These are phyloP conservation scores for Fusarium illudens DNA, from an alignment of 2,329 filamentous ascomycete genomes.

Conservation along the genomic window DNA sequence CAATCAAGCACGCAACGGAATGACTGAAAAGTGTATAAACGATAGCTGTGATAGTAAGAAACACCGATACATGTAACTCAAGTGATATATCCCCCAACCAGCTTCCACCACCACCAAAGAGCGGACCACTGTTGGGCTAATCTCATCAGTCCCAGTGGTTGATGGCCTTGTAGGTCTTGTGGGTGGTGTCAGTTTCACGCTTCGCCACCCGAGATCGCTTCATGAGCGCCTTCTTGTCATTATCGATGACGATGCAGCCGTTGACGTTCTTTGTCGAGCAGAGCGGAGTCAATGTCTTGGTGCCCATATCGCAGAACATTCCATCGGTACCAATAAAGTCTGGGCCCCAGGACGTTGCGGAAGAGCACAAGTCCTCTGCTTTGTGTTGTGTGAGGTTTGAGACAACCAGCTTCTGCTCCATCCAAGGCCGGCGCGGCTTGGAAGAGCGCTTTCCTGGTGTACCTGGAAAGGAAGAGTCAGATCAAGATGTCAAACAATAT, in stretches of 20 bases:
- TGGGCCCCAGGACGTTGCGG: background rate
- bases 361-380: background rate
- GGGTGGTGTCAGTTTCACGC: background rate
- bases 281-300: background rate
- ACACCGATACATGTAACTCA: background rate
- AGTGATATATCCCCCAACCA: background rate
- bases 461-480: background rate
- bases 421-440: background rate
- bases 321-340: background rate
- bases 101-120: background rate
- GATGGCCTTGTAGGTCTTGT: background rate
- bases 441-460: background rate
- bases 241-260: background rate
- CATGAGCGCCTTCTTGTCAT: background rate
- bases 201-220: background rate
- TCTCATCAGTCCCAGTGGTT: background rate
- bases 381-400: background rate
- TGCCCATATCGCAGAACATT: background rate
- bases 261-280: background rate
- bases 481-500: background rate
- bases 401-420: background rate
- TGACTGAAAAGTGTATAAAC: background rate
- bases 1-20: background rate
- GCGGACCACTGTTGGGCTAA: background rate
- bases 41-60: background rate